Evolutionary conservation across 257 asterid species (phyloP).

Genomic region (Galeopsis tetrahit): DNA sequence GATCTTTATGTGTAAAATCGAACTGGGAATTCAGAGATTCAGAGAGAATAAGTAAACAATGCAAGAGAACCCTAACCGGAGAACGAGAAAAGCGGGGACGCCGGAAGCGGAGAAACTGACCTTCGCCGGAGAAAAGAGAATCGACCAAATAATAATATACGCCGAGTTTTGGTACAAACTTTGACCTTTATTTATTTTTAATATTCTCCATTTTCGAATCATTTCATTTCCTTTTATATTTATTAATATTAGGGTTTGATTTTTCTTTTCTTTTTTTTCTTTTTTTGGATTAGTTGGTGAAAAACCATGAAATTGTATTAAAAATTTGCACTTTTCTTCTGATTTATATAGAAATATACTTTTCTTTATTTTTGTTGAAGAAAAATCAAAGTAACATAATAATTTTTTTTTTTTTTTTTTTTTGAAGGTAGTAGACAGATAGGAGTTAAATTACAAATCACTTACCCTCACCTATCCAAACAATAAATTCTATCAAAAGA

Average conservation of each 20-base stretch:
- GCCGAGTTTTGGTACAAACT: not conserved
- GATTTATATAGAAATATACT: no score
- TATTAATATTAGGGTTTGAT: not conserved
- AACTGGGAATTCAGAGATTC: conserved; percentile 2
- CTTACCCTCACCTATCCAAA: no score
- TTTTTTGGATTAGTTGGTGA: no score
- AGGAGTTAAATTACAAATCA: no score
- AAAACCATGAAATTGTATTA: no score
- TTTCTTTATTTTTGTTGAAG: no score
- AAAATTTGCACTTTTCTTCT: no score
- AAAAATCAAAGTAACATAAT: no score
- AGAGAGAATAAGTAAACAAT: not conserved
- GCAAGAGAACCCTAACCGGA: conserved; percentile 29
- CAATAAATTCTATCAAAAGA: no score
- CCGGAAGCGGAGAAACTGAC: conserved; percentile 33
- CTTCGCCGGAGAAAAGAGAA: conserved; percentile 35
- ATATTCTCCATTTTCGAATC: not conserved
- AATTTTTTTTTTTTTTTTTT: no score
- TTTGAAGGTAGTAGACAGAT: no score
- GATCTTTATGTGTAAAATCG: conserved; percentile 31
- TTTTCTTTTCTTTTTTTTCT: no score
- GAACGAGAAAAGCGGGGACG: conserved; percentile 9
- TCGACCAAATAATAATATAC: not conserved
- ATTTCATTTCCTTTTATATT: not conserved
- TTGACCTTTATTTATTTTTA: conserved; percentile 17